A percentile compares a stretch with the other conserved stretches of the same genome.
Conservation (phyloP, 2,329 filamentous ascomycete species). For the Fusarium equiseti region DNA sequence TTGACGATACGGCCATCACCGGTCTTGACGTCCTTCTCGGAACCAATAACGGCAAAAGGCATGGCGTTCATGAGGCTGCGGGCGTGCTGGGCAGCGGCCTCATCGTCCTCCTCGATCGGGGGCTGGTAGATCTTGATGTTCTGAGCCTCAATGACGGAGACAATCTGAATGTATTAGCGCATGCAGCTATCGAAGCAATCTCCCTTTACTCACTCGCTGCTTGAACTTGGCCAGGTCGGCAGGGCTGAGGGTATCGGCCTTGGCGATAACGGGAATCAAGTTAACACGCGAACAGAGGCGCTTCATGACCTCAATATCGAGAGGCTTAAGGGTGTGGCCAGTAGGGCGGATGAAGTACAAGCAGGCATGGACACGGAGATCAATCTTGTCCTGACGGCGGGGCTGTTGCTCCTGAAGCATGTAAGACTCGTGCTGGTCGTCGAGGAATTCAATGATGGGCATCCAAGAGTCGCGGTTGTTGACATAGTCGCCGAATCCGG, state of each 20-base stretch:
- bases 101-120: conserved; percentile 97
- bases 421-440: conserved; percentile 99
- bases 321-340: conserved; percentile 96
- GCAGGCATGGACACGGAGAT: conserved; percentile 97
- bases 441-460: conserved; percentile 99
- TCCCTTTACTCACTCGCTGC: conserved; percentile 75
- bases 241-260: conserved; percentile 97
- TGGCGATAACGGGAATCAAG: conserved; percentile 97
- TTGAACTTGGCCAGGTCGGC: conserved; percentile 94
- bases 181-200: not conserved
- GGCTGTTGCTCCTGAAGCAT: conserved; percentile 99
- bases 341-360: conserved; percentile 99
- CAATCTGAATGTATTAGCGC: conserved; percentile 71
- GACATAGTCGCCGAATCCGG: conserved; percentile 99
- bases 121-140: conserved; percentile 99
- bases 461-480: conserved; percentile 99
- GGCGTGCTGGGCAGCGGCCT: conserved; percentile 93
- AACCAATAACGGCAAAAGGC: conserved; percentile 98
- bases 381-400: conserved; percentile 97
- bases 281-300: conserved; percentile 97
- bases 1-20: conserved; percentile 96
- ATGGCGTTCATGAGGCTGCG: conserved; percentile 95
- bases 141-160: conserved; percentile 95
- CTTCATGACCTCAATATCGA: conserved; percentile 99
- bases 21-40: conserved; percentile 99